Base-by-base conservation (phyloP, 306 rosid genomes). In the Leucaena leucocephala region DNA sequence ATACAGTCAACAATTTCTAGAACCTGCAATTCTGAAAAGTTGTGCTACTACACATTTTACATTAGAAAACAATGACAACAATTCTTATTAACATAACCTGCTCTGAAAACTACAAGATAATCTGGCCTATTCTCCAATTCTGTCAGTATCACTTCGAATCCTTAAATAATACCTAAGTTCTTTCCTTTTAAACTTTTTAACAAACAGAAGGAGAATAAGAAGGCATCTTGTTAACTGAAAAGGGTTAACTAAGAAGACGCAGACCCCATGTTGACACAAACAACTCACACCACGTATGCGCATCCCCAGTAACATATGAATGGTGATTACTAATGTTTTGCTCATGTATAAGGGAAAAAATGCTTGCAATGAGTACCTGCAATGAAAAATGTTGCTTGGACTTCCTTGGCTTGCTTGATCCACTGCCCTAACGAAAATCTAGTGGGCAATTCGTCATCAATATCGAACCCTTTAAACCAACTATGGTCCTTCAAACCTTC, bases 401-500 rank as follows among this genome's bases (percentile, higher is more conserved):
- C 85, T 89, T 94, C 86, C 87, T 89, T 94, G 65, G 97, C 97
- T 36, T 58, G 86, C 85, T 91, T 84, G 86, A 92, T 88, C 97
- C 98, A 92, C 86, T 92, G 89, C 68, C 81, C 85, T 82, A 94
- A 39, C 3, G 97, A 84, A 86, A 72, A 89, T 75, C 72, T 84
- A 64, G 79, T 65, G 3, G 97, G 98, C 9, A 72, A 58, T 78
- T 89, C 91, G 42, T 94, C 93, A 45, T 80, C 71, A 68, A 92
- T 91, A 85, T 94, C 97, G 65, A 94, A 91, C 71, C 97, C 97
- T 5, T 85, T 80, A 83, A 92, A 94, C 98, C 97, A 94, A 79
- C 82, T 69, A 38, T 91, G 92, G 46, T 85, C 85, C 80, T 85
- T 84, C 80, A 91, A 83, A 80, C 97, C 93, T 85, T 86, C 87